Conservation (phyloP, 768 basidiomycete species). For the Leccinum sublutescens region DNA sequence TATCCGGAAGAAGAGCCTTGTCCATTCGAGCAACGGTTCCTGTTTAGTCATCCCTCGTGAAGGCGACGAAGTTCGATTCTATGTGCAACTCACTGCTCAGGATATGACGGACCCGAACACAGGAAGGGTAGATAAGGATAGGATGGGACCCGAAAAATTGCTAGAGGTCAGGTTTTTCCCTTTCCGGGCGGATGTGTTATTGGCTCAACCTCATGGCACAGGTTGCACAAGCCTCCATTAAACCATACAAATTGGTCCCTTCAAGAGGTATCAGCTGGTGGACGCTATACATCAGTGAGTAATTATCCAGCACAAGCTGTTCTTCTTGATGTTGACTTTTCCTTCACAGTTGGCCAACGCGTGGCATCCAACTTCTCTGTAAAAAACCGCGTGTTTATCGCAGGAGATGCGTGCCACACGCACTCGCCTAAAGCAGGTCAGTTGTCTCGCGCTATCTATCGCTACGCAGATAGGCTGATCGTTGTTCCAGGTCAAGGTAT, state of each 20-base stretch:
- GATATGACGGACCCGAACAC: slow-evolving; percentile 37
- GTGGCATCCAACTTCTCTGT: slow-evolving; percentile 51
- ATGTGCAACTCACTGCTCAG: slow-evolving; percentile 48
- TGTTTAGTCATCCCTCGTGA: slow-evolving; percentile 54
- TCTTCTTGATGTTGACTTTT: not conserved
- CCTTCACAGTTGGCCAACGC: slow-evolving; percentile 48
- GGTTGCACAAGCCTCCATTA: slow-evolving; percentile 41
- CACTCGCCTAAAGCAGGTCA: slow-evolving; percentile 44
- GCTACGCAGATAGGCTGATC: slow-evolving; percentile 7
- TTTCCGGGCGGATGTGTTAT: not conserved
- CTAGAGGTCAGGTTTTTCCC: slow-evolving; percentile 31
- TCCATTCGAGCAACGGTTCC: slow-evolving; percentile 51
- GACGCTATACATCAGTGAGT: slow-evolving; percentile 49
- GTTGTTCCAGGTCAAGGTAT: slow-evolving; percentile 46
- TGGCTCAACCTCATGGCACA: slow-evolving; percentile 2
- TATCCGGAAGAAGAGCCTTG: slow-evolving; percentile 44
- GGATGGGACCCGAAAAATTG: slow-evolving; percentile 39
- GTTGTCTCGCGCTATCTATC: not conserved
- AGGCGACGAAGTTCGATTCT: slow-evolving; percentile 45
- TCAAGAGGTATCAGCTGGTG: slow-evolving; percentile 43
- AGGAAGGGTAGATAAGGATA: slow-evolving; percentile 41
- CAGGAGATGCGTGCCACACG: slow-evolving; percentile 53
- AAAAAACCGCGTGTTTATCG: slow-evolving; percentile 52
- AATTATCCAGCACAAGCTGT: not conserved
- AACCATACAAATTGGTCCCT: slow-evolving; percentile 38